A percentile compares a stretch with the other conserved stretches of the same genome.
Conservation (phyloP, 768 basidiomycete species). For the Xerocomus brunneocitrinus region DNA sequence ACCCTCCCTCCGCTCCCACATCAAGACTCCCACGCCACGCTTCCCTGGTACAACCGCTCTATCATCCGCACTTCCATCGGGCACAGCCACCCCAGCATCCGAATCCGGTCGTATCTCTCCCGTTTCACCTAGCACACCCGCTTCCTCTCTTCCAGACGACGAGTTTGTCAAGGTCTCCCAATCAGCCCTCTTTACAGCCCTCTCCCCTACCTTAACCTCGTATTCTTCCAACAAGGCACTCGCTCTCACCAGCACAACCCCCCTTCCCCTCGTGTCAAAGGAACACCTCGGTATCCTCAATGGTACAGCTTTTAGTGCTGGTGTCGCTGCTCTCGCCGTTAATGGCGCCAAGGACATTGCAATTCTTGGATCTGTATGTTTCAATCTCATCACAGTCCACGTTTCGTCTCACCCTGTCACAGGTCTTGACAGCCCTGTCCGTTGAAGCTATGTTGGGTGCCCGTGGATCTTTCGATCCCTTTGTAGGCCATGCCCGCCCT, state of each 20-base stretch:
- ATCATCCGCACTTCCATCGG: constrained; percentile 10
- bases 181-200: not conserved
- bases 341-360: constrained; percentile 67
- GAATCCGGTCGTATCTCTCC: constrained; percentile 39
- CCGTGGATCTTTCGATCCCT: constrained; percentile 68
- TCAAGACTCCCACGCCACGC: constrained; percentile 16
- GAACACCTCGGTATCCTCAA: constrained; percentile 81
- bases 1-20: not conserved
- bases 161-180: constrained; percentile 12
- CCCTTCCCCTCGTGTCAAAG: constrained; percentile 66
- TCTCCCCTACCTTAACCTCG: not conserved
- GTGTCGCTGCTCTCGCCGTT: constrained; percentile 70
- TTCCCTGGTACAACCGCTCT: constrained; percentile 1
- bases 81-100: constrained; percentile 16
- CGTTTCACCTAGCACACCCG: constrained; percentile 39
- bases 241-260: constrained; percentile 52
- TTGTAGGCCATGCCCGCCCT: constrained; percentile 72
- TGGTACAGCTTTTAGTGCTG: constrained; percentile 81
- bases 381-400: not conserved
- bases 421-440: constrained; percentile 79
- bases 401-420: constrained; percentile 8
- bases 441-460: constrained; percentile 77
- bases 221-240: constrained; percentile 46
- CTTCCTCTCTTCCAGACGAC: constrained; percentile 24
- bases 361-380: constrained; percentile 43